Base-by-base conservation (phyloP, 495 filamentous ascomycete species). In the Penicillium canescens region DNA sequence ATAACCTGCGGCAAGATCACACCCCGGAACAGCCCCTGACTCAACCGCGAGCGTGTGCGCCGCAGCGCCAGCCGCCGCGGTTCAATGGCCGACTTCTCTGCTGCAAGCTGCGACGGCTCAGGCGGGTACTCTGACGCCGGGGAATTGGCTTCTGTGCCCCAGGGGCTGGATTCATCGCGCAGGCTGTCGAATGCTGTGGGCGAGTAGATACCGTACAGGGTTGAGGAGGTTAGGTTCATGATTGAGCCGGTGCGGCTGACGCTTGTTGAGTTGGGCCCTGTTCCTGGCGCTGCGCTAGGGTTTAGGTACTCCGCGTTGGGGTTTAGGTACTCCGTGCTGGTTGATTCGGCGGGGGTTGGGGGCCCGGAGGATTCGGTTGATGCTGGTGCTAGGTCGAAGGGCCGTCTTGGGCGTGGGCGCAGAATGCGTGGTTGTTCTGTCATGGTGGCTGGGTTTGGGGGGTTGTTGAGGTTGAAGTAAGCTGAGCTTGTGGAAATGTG, bases 161-260 rank as follows among this genome's bases (percentile, higher is more conserved):
- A 92, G 34, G 89, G 82, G 37, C 74, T 72, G 43, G 70, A 60
- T 35, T 82, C 83, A 50, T 82, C 79, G 14, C 75, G 74, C 31
- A 65, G 68, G 38, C 67, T 74, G 52, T 77, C 76, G 57, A 78
- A 80, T 52, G 76, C 82, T 3, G 82, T 83, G 12, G 86, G 89
- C 10, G 83, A 81, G 74, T 94, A 98, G 66, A 98, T 98, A 40
- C 94, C 94, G 57, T 86, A 88, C 0, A 98, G 82, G 1, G 94
- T 96, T 3, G 89, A 90, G 12, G 88, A 85, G 24, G 92, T 96
- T 46, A 98, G 81, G 66, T 96, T 96, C 60, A 93, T 79, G 24
- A 90, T 79, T 3, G 92, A 96, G 45, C 85, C 82, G 26, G 86
- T 87, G 47, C 88, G 82, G 65, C 79, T 85, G 38, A 77, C 69